Evolutionary conservation across 2,329 filamentous ascomycete species (phyloP).

Genomic region (Neonectria hederae): DNA sequence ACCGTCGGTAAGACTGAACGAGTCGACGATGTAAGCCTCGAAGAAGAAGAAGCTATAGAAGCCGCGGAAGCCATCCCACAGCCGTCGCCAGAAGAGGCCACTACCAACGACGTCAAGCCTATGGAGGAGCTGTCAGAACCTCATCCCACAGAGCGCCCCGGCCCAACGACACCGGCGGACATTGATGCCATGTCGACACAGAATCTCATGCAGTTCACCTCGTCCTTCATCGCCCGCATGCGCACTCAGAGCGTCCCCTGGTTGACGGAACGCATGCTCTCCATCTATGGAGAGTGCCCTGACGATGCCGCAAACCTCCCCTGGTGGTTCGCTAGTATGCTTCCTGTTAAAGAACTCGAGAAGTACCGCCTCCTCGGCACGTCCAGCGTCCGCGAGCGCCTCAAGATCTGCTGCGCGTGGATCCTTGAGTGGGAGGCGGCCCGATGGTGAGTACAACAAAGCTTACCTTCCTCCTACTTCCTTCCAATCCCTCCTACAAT

Average conservation of each 20-base stretch:
- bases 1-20: conserved; percentile 78
- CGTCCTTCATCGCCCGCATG: conserved; percentile 76
- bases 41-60: conserved; percentile 82
- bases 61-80: conserved; percentile 62
- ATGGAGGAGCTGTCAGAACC: conserved; percentile 4
- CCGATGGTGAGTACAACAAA: conserved; percentile 69
- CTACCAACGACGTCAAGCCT: conserved; percentile 12
- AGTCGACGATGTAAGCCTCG: conserved; percentile 82
- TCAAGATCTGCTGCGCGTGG: conserved; percentile 87
- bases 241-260: conserved; percentile 74
- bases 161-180: conserved; percentile 13
- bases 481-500: background rate
- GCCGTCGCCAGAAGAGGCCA: background rate
- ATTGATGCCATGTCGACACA: conserved; percentile 69
- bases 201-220: conserved; percentile 71
- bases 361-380: conserved; percentile 81
- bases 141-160: background rate
- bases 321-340: conserved; percentile 88
- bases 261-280: conserved; percentile 76
- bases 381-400: conserved; percentile 78
- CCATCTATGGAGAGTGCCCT: conserved; percentile 81
- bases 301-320: conserved; percentile 80
- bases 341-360: conserved; percentile 80
- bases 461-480: background rate
- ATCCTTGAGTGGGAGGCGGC: conserved; percentile 75